Evolutionary conservation across 768 basidiomycete genomes (phyloP), one percentile per base, ranked within the genome.

Genomic region (Boletus sensibilis): DNA sequence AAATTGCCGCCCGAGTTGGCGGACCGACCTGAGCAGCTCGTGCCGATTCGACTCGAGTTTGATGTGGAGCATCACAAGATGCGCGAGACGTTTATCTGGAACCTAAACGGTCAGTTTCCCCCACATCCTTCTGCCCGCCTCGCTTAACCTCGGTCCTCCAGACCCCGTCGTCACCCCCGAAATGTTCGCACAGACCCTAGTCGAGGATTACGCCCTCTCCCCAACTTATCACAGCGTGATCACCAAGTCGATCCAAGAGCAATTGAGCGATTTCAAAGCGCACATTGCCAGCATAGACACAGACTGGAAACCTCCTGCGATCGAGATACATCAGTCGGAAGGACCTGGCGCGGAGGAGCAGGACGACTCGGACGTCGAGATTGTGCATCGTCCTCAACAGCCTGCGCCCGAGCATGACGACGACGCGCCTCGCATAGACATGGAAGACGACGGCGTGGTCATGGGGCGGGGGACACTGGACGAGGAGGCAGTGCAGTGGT

Each of bases 1-100:
- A 83, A 79, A 61, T 64, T 90, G 23, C 73, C 78, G 9, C 64
- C 75, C 7, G 79, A 83, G 50, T 79, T 86, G 34, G 82, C 82
- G 6, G 79, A 84, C 61, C 76, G 80, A 27, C 79, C 82, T 13
- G 97, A 99, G 67, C 80, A 85, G 63, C 87, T 99, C 27, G 88
- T 98, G 5, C 97, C 97, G 4, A 88, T 99, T 39, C 85, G 97
- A n/a, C 78, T 99, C 50, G 97, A 99, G 71, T 87, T 98, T 64
- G 97, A 99, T 64, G 88, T 95, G 46, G 97, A 98, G 54, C 90
- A 92, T 65, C 87, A 91, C 68, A 91, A 88, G 74, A 87, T 98
- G 79, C 84, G 94, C 27, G 97, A 99, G 69, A 94, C 96, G 0
- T 98, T 98, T 74, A 83, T 97, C 43, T 99, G 96, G 97, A 97